Evolutionary conservation across 495 filamentous ascomycete genomes (phyloP).

Genomic region (Elaphomyces granulatus): DNA sequence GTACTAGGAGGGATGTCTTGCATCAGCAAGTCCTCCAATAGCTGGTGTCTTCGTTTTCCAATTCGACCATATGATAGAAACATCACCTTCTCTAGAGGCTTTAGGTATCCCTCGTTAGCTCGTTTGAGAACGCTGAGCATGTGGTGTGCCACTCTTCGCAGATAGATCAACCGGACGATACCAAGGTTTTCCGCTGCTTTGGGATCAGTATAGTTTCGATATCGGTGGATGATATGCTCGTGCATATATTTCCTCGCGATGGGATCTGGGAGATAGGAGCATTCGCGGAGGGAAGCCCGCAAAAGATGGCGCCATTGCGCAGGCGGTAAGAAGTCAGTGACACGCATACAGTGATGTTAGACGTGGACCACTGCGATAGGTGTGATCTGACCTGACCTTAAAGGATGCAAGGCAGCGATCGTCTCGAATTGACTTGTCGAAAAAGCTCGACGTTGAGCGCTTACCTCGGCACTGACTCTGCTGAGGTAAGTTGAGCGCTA

Average conservation of each 20-base stretch:
- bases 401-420: too few species aligned
- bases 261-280: constrained; percentile 68
- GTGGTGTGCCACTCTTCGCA: constrained; percentile 14
- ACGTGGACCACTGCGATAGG: not conserved
- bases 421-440: too few species aligned
- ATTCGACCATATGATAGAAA: constrained; percentile 56
- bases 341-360: constrained; percentile 4
- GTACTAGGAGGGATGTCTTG: constrained; percentile 20
- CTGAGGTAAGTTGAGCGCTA: too few species aligned
- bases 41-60: constrained; percentile 50
- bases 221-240: constrained; percentile 43
- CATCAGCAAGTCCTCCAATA: constrained; percentile 37
- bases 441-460: too few species aligned
- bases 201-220: constrained; percentile 18
- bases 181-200: constrained; percentile 1
- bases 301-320: constrained; percentile 47
- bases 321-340: constrained; percentile 1
- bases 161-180: constrained; percentile 6
- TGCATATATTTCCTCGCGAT: constrained; percentile 46
- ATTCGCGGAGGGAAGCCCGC: constrained; percentile 69
- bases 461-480: too few species aligned
- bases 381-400: not conserved
- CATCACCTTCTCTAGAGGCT: constrained; percentile 49
- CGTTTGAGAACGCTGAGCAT: constrained; percentile 29
- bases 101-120: constrained; percentile 50